Evolutionary conservation across 345 rosid species (phyloP).

Genomic region (Eucalyptus decipiens): DNA sequence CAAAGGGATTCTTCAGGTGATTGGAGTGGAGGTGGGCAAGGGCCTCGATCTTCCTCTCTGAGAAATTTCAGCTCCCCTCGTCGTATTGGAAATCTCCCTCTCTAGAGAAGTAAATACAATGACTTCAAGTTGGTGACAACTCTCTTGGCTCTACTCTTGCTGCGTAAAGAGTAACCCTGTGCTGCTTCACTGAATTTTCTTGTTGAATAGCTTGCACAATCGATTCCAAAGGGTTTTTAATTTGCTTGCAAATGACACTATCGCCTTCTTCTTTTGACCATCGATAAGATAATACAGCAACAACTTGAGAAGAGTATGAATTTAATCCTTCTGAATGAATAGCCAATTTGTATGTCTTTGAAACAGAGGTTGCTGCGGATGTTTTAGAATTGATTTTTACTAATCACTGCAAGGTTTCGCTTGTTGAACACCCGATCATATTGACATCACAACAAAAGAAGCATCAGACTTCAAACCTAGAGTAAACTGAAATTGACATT

Average conservation of each 20-base stretch:
- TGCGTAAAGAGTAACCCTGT: background rate
- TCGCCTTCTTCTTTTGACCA: background rate
- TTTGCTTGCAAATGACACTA: background rate
- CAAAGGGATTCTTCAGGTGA: slow-evolving; percentile 60
- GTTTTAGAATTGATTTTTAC: background rate
- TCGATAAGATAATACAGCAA: background rate
- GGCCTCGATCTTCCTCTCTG: slow-evolving; percentile 82
- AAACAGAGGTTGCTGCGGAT: background rate
- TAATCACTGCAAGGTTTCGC: background rate
- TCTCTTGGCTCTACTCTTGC: background rate
- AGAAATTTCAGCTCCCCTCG: background rate
- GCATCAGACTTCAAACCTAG: background rate
- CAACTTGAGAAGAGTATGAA: background rate
- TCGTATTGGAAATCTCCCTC: background rate
- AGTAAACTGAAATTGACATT: background rate
- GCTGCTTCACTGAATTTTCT: background rate
- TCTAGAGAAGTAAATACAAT: background rate
- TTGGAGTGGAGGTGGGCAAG: slow-evolving; percentile 78
- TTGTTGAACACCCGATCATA: background rate
- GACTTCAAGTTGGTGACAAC: background rate
- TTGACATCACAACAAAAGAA: background rate
- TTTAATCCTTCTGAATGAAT: background rate
- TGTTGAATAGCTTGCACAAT: background rate
- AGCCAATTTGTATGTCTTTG: background rate
- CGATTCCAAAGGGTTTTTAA: background rate